Evolutionary conservation across 148 eudicot species (phyloP).

Genomic region (Vaccinium vitisidaea): DNA sequence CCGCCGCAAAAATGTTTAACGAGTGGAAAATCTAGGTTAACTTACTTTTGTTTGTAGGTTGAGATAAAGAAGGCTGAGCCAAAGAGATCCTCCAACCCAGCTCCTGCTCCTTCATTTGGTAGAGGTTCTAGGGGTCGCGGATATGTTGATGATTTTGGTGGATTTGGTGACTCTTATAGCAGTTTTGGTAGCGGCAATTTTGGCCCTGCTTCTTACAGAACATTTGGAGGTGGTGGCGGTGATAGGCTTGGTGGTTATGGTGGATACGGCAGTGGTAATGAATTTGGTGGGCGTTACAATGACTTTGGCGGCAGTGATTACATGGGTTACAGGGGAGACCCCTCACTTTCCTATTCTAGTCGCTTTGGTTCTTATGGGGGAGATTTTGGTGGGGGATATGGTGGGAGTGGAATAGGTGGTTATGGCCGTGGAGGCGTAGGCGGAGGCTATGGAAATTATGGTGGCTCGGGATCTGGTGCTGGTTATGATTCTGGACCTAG

Average conservation of each 20-base stretch:
- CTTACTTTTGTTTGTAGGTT: constrained; percentile 30
- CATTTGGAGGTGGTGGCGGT: constrained; percentile 23
- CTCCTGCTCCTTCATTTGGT: constrained; percentile 51
- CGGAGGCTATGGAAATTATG: constrained; percentile 34
- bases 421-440: constrained; percentile 26
- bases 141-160: constrained; percentile 27
- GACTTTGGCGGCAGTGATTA: constrained; percentile 29
- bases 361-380: constrained; percentile 36
- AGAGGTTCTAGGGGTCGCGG: constrained; percentile 28
- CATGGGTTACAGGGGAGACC: constrained; percentile 36
- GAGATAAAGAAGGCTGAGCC: constrained; percentile 95
- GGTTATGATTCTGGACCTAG: constrained; percentile 30
- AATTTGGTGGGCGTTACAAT: constrained; percentile 24
- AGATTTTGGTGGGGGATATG: constrained; percentile 33
- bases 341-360: constrained; percentile 32
- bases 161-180: constrained; percentile 28
- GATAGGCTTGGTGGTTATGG: constrained; percentile 34
- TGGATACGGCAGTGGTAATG: constrained; percentile 26
- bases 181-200: constrained; percentile 25
- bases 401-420: constrained; percentile 26
- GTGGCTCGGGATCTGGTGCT: constrained; percentile 25
- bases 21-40: constrained; percentile 19
- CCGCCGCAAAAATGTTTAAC: not conserved
- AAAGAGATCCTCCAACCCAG: constrained; percentile 63
- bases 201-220: constrained; percentile 37